phyloP scores from a whole-genome alignment of 2,329 filamentous ascomycete genomes.

The Ophiostoma angusticollis region DNA sequence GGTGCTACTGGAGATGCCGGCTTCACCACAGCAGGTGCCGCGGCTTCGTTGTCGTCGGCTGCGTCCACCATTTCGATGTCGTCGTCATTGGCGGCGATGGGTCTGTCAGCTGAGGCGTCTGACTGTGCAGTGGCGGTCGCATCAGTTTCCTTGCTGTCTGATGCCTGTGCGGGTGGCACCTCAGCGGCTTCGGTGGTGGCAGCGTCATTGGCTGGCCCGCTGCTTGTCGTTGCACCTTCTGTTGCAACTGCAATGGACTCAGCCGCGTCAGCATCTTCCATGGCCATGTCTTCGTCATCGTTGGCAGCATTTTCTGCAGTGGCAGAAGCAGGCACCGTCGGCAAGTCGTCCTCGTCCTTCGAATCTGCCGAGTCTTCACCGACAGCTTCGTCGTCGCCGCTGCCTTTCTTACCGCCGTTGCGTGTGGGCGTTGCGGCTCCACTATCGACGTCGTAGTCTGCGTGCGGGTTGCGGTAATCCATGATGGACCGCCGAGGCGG shows the following conservation, averaged over 20 bases:
- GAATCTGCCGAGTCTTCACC: neutral
- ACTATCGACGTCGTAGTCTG: constrained; percentile 26
- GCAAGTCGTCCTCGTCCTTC: neutral
- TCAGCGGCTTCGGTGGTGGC: too few relatives aligned
- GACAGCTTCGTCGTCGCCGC: neutral
- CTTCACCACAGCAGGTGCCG: too few relatives aligned
- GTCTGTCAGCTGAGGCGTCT: too few relatives aligned
- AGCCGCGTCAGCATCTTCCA: constrained; percentile 23
- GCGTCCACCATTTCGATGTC: too few relatives aligned
- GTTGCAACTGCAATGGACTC: neutral
- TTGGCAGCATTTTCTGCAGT: constrained; percentile 6
- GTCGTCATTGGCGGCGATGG: too few relatives aligned
- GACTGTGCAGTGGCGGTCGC: too few relatives aligned
- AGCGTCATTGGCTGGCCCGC: neutral
- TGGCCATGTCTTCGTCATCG: constrained; percentile 19
- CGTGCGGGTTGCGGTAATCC: constrained; percentile 35
- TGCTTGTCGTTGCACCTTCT: constrained; percentile 1
- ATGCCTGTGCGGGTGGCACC: too few relatives aligned
- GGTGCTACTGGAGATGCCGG: too few relatives aligned
- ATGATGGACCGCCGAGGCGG: constrained; percentile 35
- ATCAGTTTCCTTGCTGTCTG: too few relatives aligned
- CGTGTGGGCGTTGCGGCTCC: constrained; percentile 5
- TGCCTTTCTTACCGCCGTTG: neutral
- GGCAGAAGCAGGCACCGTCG: constrained; percentile 2
- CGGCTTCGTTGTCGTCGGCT: too few relatives aligned